A percentile compares a stretch with the other conserved stretches of the same genome.
Conservation (phyloP, 371 early-diverging fungal genomes). For the Rhizoclosmatium hyalinum region DNA sequence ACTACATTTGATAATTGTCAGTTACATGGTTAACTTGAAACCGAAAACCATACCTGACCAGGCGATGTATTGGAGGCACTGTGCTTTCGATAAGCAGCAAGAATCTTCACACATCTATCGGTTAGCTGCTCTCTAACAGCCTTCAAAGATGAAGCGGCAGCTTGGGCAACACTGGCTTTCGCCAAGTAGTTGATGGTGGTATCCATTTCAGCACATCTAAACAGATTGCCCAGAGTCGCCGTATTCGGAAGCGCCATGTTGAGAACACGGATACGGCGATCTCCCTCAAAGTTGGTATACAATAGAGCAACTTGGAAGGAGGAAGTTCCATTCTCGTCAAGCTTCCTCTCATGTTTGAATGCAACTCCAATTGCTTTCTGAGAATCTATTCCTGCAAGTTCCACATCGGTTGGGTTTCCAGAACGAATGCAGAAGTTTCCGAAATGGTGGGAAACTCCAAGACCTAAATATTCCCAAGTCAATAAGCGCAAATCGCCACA, state of each 20-base stretch:
- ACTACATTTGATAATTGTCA: conserved; percentile 34
- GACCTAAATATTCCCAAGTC: conserved; percentile 52
- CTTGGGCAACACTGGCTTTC: conserved; percentile 76
- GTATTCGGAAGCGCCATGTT: conserved; percentile 85
- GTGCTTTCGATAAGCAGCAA: conserved; percentile 91
- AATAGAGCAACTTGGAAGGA: conserved; percentile 90
- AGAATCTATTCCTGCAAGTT: conserved; percentile 85
- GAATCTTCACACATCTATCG: conserved; percentile 84
- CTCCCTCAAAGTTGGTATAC: conserved; percentile 87
- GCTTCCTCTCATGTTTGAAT: conserved; percentile 86
- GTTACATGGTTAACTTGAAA: not conserved
- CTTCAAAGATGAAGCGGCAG: conserved; percentile 71
- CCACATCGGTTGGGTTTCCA: conserved; percentile 86
- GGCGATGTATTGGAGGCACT: conserved; percentile 88
- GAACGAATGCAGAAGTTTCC: conserved; percentile 91
- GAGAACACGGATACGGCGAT: conserved; percentile 92
- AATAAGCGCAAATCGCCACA: not conserved
- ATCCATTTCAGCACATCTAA: conserved; percentile 92
- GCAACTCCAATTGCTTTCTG: conserved; percentile 82
- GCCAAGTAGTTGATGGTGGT: conserved; percentile 83
- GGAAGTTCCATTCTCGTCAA: conserved; percentile 81
- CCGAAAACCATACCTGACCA: conserved; percentile 68
- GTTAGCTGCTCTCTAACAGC: conserved; percentile 84
- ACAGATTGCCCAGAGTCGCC: conserved; percentile 76
- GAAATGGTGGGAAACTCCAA: conserved; percentile 82